Evolutionary conservation across 306 rosid species (phyloP).

Genomic region (Hylodesmum podocarpum): DNA sequence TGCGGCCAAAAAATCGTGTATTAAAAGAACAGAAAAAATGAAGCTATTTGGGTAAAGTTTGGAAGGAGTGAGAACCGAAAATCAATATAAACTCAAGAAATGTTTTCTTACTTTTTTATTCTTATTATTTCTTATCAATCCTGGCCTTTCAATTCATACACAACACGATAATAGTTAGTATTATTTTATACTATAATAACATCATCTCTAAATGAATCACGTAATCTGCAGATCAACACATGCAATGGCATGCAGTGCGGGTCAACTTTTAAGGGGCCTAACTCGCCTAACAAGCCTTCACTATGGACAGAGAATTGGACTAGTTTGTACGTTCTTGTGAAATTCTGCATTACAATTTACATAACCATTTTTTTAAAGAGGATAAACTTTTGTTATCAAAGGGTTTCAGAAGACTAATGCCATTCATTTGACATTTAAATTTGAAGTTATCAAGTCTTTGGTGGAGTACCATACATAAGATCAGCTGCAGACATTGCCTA

Average conservation of each 20-base stretch:
- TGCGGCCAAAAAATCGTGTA: background rate
- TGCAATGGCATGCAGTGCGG: conserved; percentile 85
- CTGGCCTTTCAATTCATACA: background rate
- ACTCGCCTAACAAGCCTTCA: conserved; percentile 81
- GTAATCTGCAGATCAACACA: conserved; percentile 55
- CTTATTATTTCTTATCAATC: background rate
- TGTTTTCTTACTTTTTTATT: background rate
- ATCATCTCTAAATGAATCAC: background rate
- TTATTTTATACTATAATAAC: background rate
- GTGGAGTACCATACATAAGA: conserved; percentile 43
- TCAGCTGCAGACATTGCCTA: conserved; percentile 54
- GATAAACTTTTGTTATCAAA: background rate
- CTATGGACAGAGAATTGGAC: conserved; percentile 98
- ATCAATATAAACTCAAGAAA: background rate
- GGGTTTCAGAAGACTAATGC: background rate
- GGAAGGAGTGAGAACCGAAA: background rate
- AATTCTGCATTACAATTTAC: conserved; percentile 5
- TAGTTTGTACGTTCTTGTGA: conserved; percentile 57
- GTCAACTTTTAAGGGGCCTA: conserved; percentile 73
- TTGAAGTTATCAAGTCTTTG: conserved; percentile 47
- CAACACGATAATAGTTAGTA: background rate
- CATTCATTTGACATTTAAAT: conserved; percentile 3
- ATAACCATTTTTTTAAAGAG: background rate
- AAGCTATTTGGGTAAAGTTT: background rate
- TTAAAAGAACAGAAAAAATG: background rate